Evolutionary conservation across 306 rosid genomes (phyloP), one percentile per base, ranked within the genome.

Genomic region (Glycine soja): DNA sequence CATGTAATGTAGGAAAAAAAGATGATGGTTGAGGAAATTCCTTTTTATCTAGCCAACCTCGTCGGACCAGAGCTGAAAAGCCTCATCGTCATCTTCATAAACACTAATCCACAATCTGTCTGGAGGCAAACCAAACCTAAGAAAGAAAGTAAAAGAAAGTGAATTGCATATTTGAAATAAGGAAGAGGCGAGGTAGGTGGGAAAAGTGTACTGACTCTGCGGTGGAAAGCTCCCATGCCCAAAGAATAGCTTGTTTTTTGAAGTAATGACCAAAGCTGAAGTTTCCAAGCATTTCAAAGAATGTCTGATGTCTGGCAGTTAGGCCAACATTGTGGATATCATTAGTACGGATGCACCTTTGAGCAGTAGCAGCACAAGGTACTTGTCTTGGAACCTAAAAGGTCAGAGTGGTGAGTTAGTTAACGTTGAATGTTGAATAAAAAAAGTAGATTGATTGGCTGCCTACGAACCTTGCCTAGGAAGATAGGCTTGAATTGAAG

Each of bases 231-330:
- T 95, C 95, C 98, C 98, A 95, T 9, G 98, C 98, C 98, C 97
- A 95, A 43, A 73, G 82, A 85, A 92, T 92, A 74, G 97, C 98
- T 82, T 94, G 93, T 84, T 80, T 85, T 90, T 95, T 95, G 92
- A 95, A 95, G 93, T 91, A 95, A 90, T 95, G 93, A 40, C 97
- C 97, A 88, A 92, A 92, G 87, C 97, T 95, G 88, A 95, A 95
- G 89, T 95, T 95, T 64, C 97, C 98, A 76, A 95, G 98, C 98
- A 95, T 92, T 88, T 95, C 97, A 77, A 95, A 95, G 77, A 95
- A 92, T 69, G 97, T 92, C 11, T 95, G 98, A 85, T 95, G 98
- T 14, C 95, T 85, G 51, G 97, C 34, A 6, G 98, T 95, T 71
- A 85, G 92, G 64, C 98, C 98, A 43, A 95, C 98, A 84, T 92